phyloP scores from a whole-genome alignment of 2,329 filamentous ascomycete genomes.

The Colletotrichum siamense region DNA sequence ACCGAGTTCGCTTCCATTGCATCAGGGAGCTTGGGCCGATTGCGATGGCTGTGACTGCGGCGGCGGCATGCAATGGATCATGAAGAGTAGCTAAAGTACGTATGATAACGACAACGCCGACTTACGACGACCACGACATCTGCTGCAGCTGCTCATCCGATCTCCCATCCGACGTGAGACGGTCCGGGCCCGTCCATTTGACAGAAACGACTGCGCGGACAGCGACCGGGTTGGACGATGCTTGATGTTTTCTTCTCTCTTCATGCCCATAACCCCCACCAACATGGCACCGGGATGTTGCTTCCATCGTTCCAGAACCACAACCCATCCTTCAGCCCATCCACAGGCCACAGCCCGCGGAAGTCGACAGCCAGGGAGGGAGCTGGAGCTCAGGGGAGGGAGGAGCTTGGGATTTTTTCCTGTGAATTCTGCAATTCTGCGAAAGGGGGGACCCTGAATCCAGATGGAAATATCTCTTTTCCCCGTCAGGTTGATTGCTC shows the following conservation, averaged over 20 bases:
- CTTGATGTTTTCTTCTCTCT: not conserved
- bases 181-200: not conserved
- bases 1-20: not conserved
- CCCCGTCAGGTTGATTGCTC: slow-evolving; percentile 5
- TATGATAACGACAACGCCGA: not conserved
- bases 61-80: not conserved
- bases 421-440: not conserved
- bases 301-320: not conserved
- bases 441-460: slow-evolving; percentile 1
- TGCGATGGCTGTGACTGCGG: not conserved
- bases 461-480: not conserved
- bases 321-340: not conserved
- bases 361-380: not conserved
- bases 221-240: not conserved
- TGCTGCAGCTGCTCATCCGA: not conserved
- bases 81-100: not conserved
- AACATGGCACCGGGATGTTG: not conserved
- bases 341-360: not conserved
- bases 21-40: not conserved
- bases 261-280: not conserved
- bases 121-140: not conserved
- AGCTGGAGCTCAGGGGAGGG: not conserved
- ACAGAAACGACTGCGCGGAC: not conserved
- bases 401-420: not conserved
- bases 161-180: not conserved